Evolutionary conservation across 805 yeast species (phyloP), one percentile per base, ranked within the genome.

Genomic region (Helenozyma baotianmanensis): DNA sequence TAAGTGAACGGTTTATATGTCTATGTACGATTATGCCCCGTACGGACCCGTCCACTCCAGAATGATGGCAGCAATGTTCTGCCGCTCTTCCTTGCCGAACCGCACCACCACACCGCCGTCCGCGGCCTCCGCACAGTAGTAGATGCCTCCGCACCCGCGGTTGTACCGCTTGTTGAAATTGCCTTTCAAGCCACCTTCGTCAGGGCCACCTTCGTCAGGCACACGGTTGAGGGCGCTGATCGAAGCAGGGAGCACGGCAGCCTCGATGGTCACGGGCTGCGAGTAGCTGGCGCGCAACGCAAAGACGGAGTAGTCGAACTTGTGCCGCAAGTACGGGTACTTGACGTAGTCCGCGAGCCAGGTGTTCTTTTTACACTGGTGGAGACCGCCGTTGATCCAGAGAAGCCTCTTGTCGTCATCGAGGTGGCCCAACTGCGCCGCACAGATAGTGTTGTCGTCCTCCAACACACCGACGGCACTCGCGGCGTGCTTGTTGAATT

Each of bases 341-440:
- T 21, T 36, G 16, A 44, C 21, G 29, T 25, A 44, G 21, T 44
- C 48, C 14, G 24, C 21, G 13, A 42, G 27, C 40, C 41, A 43
- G 4, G 44, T 36, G 19, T 35, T 26, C 19, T 23, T 40, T 33
- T 54, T 58, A 39, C 64, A 59, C 15, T 29, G 40, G 17, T 31
- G 29, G 14, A 52, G 42, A 9, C 60, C 62, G 5, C 61, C 61
- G 32, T 59, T 59, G 5, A 48, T 27, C 64, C 64, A 59, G 8
- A 58, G 42, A 4, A 58, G 39, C 8, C 35, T 22, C 4, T 33
- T 33, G 12, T 49, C 39, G 1, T 30, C 28, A 26, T 38, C 43
- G 21, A 52, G 43, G 32, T 57, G 62, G 1, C 50, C 54, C 4
- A 56, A 30, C 28, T 58, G 64, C 9, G 53, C 39, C 2, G 56